Percentiles rank a stretch among this genome's conserved stretches.
These are phyloP conservation scores for Aspergillus bridgeri DNA, from an alignment of 495 filamentous ascomycete genomes.

Conservation along the genomic window DNA sequence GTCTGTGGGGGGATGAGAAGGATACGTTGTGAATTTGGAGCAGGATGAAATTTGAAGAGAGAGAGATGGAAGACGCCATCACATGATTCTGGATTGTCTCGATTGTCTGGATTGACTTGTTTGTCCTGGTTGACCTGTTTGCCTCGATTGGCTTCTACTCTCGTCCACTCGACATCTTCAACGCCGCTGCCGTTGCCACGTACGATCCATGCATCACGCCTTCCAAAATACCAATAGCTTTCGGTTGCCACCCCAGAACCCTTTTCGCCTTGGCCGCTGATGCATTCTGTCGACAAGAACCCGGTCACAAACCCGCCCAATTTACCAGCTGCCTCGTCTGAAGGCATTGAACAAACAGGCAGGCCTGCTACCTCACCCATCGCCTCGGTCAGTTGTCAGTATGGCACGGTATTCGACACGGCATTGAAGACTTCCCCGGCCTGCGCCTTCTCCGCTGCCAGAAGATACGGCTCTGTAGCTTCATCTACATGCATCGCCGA, in stretches of 20 bases:
- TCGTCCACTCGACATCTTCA: no score
- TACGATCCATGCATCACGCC: not conserved
- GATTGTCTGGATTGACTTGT: not conserved
- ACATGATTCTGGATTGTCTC: no score
- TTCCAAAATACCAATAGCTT: slow-evolving; percentile 8
- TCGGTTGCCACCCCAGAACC: slow-evolving; percentile 34
- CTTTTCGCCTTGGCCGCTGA: slow-evolving; percentile 30
- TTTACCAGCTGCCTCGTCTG: not conserved
- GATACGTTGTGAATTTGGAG: no score
- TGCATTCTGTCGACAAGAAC: slow-evolving; percentile 23
- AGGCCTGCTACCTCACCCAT: not conserved
- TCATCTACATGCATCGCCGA: not conserved
- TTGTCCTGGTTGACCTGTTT: not conserved
- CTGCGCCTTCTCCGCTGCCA: slow-evolving; percentile 27
- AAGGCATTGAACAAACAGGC: not conserved
- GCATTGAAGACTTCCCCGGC: slow-evolving; percentile 31
- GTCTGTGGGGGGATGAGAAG: not conserved
- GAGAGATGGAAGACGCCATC: no score
- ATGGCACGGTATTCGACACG: slow-evolving; percentile 22
- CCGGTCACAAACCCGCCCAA: slow-evolving; percentile 7
- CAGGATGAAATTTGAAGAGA: no score
- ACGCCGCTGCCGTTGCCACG: no score
- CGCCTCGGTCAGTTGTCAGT: slow-evolving; percentile 23
- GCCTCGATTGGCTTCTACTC: no score
- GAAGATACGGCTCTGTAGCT: slow-evolving; percentile 36